These are phyloP conservation scores for Paramecium pentaurelia DNA, from an alignment of 73 alveolate species.

Conservation along the genomic window DNA sequence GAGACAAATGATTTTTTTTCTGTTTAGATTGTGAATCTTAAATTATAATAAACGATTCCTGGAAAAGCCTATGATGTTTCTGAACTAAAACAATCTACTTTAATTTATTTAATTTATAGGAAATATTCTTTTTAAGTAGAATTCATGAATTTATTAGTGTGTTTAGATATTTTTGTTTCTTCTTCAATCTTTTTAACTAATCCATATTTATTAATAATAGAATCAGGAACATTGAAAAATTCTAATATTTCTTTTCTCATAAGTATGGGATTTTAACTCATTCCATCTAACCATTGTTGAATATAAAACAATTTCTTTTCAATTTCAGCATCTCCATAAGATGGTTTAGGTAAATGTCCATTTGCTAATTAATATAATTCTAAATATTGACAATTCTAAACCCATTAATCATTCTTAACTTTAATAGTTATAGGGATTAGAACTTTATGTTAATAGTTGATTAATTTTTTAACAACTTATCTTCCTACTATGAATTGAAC, in stretches of 20 bases:
- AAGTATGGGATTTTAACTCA: background rate
- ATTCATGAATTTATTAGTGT: background rate
- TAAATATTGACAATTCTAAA: background rate
- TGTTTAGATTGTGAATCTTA: background rate
- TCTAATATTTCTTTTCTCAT: conserved; percentile 9
- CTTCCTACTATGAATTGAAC: background rate
- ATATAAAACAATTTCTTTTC: background rate
- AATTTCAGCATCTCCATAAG: background rate
- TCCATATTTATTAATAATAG: background rate
- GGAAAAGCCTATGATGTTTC: background rate
- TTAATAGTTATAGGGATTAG: background rate
- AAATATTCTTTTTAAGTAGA: background rate
- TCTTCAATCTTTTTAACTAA: background rate
- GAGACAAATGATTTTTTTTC: background rate
- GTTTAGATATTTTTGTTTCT: background rate
- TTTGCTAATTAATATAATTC: background rate
- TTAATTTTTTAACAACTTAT: background rate
- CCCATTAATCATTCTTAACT: background rate
- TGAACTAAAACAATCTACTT: background rate
- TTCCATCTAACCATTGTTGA: conserved; percentile 18
- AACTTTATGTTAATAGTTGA: background rate
- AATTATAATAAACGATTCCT: background rate
- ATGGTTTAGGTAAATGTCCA: background rate
- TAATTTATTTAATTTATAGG: background rate
- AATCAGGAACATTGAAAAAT: background rate